Percentiles rank a stretch among this genome's conserved stretches.
Conservation (phyloP, 75 land plant species). For the Ceratopteris richardii region DNA sequence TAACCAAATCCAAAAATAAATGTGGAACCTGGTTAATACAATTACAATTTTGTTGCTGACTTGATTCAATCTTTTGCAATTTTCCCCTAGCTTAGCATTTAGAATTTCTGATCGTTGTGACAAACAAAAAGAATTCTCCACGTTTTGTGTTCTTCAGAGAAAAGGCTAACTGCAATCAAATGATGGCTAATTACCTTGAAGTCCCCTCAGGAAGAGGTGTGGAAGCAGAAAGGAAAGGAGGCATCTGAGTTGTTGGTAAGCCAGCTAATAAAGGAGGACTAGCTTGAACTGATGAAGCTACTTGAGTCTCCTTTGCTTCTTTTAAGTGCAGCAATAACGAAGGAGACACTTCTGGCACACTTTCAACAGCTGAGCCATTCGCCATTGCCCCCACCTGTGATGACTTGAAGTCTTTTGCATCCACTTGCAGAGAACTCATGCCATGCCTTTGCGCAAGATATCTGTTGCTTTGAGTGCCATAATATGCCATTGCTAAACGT, state of each 20-base stretch:
- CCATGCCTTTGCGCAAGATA: slow-evolving; percentile 11
- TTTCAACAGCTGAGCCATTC: slow-evolving; percentile 12
- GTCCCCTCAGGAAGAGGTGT: slow-evolving; percentile 70
- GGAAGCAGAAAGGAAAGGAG: slow-evolving; percentile 24
- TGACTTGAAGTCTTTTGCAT: neutral
- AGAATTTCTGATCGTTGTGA: no score
- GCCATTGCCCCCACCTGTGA: neutral
- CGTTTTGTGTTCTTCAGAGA: no score
- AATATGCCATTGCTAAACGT: slow-evolving; percentile 36
- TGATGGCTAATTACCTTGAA: slow-evolving; percentile 67
- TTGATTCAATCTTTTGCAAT: no score
- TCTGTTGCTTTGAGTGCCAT: slow-evolving; percentile 9
- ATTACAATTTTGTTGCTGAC: no score
- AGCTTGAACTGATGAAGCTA: slow-evolving; percentile 29
- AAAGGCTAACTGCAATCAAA: no score
- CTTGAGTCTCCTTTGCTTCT: slow-evolving; percentile 19
- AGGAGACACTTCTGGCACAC: slow-evolving; percentile 7
- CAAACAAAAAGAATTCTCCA: no score
- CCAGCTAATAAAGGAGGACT: neutral
- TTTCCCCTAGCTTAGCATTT: no score
- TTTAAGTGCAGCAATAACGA: neutral
- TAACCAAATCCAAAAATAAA: neutral
- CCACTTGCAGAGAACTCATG: neutral
- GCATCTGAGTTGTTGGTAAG: no score
- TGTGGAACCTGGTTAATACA: neutral